Evolutionary conservation across 2,329 filamentous ascomycete genomes (phyloP), one percentile per base, ranked within the genome.

Genomic region (Alternaria ventricosa): DNA sequence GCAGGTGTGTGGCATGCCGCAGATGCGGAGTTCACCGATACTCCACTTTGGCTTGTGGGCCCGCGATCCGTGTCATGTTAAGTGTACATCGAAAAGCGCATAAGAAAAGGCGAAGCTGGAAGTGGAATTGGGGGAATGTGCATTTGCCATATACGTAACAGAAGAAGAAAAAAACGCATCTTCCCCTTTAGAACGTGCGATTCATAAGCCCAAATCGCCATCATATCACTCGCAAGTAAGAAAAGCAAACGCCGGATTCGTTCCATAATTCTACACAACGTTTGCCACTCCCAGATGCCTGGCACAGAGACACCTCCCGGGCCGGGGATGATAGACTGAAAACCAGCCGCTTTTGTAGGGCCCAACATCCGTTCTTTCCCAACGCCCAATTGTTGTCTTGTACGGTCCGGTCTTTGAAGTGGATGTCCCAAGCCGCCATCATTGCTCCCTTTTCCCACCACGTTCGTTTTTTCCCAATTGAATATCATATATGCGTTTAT

Each of bases 171-270:
- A 30, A 36, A 12, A 28, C 30, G 30, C 30, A 33, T 33, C 30
- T 47, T 27, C 45, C 25, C 27, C 15, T 43, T 41, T 18, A 11
- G 9, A 41, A 41, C 36, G 36, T 41, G 67, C 71, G 64, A 66
- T 61, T 61, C 47, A 61, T 53, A 59, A 56, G 15, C 61, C 66
- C 64, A 70, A 41, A 68, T 68, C 72, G 73, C 72, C 72, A 60
- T 46, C 36, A 64, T 56, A 64, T 56, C 43, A 63, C 10, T 15
- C 20, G 18, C 33, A 36, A 36, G 33, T 36, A 45, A 22, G 5
- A 8, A 22, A 18, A 51, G 11, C 36, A n/a, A 41, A 53, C 49
- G 49, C 49, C 49, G 49, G 20, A 36, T 53, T 41, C 20, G 30
- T 36, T 36, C 49, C 49, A 25, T 41, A 53, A n/a, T 5, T 41